Conservation (phyloP, 2,329 filamentous ascomycete genomes). For the Annulohypoxylon truncatum region DNA sequence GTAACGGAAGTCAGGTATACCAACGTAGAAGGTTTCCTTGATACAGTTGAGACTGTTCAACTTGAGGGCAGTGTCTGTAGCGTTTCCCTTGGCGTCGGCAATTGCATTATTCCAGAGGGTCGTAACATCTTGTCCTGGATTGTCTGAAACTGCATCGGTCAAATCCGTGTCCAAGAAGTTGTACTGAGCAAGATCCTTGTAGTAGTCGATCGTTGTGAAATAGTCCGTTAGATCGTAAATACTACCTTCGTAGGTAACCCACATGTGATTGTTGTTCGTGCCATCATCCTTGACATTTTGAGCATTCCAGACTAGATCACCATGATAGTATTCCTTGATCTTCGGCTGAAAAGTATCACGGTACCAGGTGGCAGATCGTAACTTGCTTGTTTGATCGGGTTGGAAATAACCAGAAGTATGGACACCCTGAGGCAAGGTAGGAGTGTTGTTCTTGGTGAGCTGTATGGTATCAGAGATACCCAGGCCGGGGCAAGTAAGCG, state of each 20-base stretch:
- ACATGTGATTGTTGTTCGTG: constrained; percentile 73
- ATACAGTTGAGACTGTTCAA: constrained; percentile 81
- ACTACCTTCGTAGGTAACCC: constrained; percentile 80
- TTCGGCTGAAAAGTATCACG: constrained; percentile 75
- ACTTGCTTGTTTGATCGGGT: constrained; percentile 64
- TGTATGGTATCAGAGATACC: constrained; percentile 67
- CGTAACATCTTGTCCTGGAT: constrained; percentile 84
- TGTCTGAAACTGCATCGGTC: constrained; percentile 74
- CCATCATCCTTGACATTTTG: constrained; percentile 73
- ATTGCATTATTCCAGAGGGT: constrained; percentile 69
- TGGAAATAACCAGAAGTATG: constrained; percentile 78
- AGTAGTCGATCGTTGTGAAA: constrained; percentile 76
- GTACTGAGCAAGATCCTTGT: constrained; percentile 68
- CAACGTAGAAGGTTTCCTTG: constrained; percentile 84
- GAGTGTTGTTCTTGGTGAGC: constrained; percentile 74
- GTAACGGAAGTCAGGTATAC: constrained; percentile 85
- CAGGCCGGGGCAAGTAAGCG: constrained; percentile 77
- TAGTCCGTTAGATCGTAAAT: constrained; percentile 95
- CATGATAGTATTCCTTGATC: constrained; percentile 89
- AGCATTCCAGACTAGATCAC: constrained; percentile 79
- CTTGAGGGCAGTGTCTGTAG: constrained; percentile 63
- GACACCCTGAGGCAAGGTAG: constrained; percentile 63
- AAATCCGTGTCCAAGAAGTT: constrained; percentile 78
- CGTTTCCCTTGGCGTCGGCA: constrained; percentile 60
- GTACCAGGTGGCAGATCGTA: constrained; percentile 82